A percentile compares a stretch with the other conserved stretches of the same genome.
phyloP scores from a whole-genome alignment of 2,329 filamentous ascomycete genomes.

The Ophiostoma tasmaniense region DNA sequence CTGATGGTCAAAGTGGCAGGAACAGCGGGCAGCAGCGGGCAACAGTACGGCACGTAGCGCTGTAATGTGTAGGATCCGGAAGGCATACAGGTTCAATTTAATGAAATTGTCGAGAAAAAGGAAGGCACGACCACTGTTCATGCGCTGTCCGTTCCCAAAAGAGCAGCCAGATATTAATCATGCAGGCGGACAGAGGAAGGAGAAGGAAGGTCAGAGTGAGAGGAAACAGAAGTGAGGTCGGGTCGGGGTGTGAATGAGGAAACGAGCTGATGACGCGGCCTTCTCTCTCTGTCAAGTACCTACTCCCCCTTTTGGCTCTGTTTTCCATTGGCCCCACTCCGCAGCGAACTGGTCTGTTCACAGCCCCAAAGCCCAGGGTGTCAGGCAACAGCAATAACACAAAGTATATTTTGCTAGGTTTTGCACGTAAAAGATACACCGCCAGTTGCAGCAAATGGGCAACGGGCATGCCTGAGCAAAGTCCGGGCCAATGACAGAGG shows the following conservation, averaged over 20 bases:
- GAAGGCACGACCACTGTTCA: neutral
- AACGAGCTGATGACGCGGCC: constrained; percentile 16
- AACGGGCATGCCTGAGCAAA: neutral
- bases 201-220: too few relatives aligned
- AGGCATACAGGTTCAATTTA: neutral
- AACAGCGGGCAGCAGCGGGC: neutral
- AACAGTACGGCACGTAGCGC: neutral
- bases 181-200: neutral
- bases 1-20: neutral
- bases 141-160: neutral
- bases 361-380: constrained; percentile 12
- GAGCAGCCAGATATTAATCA: too few relatives aligned
- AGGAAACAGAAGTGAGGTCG: neutral
- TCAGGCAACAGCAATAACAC: constrained; percentile 10
- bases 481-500: neutral
- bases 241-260: constrained; percentile 8
- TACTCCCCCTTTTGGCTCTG: neutral
- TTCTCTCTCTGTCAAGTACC: neutral
- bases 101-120: neutral
- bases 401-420: neutral
- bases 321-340: constrained; percentile 10
- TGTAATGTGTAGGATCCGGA: neutral
- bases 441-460: neutral
- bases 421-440: constrained; percentile 3
- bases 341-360: constrained; percentile 10